These are phyloP conservation scores for Pterulicium gracile DNA, from an alignment of 1,284 basidiomycete species.

Conservation along the genomic window DNA sequence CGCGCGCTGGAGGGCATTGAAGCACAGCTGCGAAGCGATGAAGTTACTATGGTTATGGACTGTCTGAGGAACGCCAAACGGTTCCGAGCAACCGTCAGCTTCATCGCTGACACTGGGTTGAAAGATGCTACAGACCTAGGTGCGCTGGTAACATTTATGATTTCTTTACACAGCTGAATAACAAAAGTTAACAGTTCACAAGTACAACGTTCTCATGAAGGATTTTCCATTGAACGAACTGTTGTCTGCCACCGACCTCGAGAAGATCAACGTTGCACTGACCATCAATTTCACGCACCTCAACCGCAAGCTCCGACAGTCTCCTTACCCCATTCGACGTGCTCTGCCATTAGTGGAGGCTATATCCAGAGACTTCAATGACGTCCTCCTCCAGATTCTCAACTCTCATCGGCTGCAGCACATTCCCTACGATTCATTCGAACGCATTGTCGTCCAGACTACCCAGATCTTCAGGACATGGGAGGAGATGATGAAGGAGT, in stretches of 20 bases:
- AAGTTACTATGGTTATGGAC: conserved; percentile 92
- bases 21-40: conserved; percentile 82
- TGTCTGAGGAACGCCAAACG: conserved; percentile 93
- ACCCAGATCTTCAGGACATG: conserved; percentile 85
- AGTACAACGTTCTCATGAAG: conserved; percentile 98
- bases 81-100: conserved; percentile 95
- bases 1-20: conserved; percentile 91
- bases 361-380: conserved; percentile 95
- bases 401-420: conserved; percentile 86
- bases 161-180: not conserved
- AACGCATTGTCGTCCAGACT: conserved; percentile 70
- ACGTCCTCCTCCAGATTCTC: conserved; percentile 86
- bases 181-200: conserved; percentile 55
- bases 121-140: conserved; percentile 86
- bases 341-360: conserved; percentile 96
- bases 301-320: conserved; percentile 91
- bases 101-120: conserved; percentile 94
- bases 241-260: conserved; percentile 89
- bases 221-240: conserved; percentile 97
- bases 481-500: conserved; percentile 98
- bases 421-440: conserved; percentile 90
- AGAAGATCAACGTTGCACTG: conserved; percentile 87
- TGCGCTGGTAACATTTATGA: conserved; percentile 23
- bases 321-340: conserved; percentile 92
- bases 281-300: conserved; percentile 87